phyloP scores from a whole-genome alignment of 257 asterid genomes.

The Paulownia fortunei region DNA sequence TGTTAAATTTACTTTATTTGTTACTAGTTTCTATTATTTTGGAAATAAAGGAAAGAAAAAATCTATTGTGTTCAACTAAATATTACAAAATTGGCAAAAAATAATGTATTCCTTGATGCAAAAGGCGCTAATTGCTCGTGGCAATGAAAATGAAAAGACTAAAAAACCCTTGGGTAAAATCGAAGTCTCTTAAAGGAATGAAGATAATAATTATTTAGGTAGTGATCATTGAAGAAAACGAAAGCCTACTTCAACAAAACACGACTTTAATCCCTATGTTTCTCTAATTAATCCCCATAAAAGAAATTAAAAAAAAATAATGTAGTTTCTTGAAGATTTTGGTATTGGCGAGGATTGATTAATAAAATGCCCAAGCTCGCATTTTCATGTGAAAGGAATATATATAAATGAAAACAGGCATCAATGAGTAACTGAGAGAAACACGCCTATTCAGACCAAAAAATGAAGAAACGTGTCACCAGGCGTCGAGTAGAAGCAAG shows the following conservation, averaged over 20 bases:
- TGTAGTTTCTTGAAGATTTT: not conserved
- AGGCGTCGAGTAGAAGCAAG: slow-evolving; percentile 54
- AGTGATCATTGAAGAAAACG: not conserved
- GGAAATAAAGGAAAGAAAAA: too few species aligned
- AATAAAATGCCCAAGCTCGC: slow-evolving; percentile 36
- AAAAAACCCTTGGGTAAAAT: not conserved
- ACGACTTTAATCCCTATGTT: slow-evolving; percentile 23
- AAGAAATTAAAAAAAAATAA: not conserved
- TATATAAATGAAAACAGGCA: slow-evolving; percentile 14
- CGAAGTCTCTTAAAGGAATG: not conserved
- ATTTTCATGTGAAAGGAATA: slow-evolving; percentile 29
- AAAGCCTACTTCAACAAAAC: not conserved
- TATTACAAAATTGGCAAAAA: too few species aligned
- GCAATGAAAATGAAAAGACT: too few species aligned
- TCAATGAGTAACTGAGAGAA: slow-evolving; percentile 20
- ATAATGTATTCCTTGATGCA: too few species aligned
- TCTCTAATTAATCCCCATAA: not conserved
- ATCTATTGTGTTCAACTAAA: too few species aligned
- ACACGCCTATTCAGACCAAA: slow-evolving; percentile 23
- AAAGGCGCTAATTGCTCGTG: too few species aligned
- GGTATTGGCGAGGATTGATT: not conserved
- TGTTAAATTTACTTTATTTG: too few species aligned
- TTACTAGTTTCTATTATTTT: too few species aligned
- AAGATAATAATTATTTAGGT: not conserved
- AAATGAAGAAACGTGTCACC: slow-evolving; percentile 13